A percentile compares a stretch with the other conserved stretches of the same genome.
These are phyloP conservation scores for Capsicum rhomboideum DNA, from an alignment of 257 asterid species.

Conservation along the genomic window DNA sequence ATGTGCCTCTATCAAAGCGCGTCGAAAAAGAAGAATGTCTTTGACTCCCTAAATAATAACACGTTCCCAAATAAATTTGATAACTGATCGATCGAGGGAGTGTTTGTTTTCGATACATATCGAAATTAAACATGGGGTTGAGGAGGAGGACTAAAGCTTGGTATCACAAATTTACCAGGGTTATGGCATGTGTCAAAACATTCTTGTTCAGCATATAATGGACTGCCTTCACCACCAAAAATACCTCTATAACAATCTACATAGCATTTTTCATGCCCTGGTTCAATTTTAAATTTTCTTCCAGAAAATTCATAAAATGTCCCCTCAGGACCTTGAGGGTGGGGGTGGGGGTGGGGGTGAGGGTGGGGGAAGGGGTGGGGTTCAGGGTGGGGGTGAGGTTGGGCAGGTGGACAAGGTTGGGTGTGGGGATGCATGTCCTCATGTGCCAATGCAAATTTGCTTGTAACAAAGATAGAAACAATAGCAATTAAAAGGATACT, in stretches of 20 bases:
- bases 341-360: background rate
- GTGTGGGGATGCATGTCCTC: background rate
- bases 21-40: background rate
- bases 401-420: background rate
- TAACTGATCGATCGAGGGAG: background rate
- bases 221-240: background rate
- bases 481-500: background rate
- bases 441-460: background rate
- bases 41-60: background rate
- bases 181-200: background rate
- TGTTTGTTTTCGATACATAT: background rate
- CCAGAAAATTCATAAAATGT: background rate
- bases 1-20: background rate
- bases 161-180: background rate
- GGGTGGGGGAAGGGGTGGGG: background rate
- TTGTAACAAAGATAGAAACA: background rate
- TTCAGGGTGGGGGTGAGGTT: background rate
- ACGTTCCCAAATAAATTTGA: background rate
- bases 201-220: constrained; percentile 1
- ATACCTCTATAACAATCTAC: background rate
- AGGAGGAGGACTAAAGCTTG: background rate
- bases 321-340: background rate
- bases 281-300: background rate
- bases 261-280: background rate
- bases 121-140: background rate